Percentiles rank a stretch among this genome's conserved stretches.
These are phyloP conservation scores for Fusarium sp. DNA, from an alignment of 2,329 filamentous ascomycete genomes.

Conservation along the genomic window DNA sequence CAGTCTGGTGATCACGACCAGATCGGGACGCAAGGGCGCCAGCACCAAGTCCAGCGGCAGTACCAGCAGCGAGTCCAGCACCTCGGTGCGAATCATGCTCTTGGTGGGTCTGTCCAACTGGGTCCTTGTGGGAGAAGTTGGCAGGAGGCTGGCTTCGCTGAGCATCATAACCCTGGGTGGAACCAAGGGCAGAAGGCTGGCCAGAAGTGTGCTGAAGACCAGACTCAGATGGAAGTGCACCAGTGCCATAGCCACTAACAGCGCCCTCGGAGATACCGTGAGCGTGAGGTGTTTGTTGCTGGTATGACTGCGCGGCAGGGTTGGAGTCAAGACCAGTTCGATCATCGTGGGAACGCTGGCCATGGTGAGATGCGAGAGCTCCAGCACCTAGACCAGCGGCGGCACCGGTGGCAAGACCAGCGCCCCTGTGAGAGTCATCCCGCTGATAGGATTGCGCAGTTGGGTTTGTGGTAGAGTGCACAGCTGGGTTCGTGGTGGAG, in stretches of 20 bases:
- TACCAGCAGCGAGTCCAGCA: conserved; percentile 1
- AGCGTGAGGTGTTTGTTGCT: not conserved
- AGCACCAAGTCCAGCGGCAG: conserved; percentile 6
- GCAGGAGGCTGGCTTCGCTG: not conserved
- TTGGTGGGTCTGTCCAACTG: conserved; percentile 1
- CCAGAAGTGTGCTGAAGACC: not conserved
- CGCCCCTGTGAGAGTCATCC: not conserved
- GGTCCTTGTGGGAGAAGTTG: conserved; percentile 23
- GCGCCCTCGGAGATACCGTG: not conserved
- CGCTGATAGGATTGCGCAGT: not conserved
- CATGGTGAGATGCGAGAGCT: conserved; percentile 14
- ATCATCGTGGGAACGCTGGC: not conserved
- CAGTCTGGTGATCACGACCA: not conserved
- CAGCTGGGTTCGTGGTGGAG: not conserved
- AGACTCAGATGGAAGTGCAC: not conserved
- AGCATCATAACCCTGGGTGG: not conserved
- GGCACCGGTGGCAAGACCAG: not conserved
- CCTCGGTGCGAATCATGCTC: conserved; percentile 20
- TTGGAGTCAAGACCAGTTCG: not conserved
- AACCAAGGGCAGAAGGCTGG: not conserved
- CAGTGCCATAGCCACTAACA: not conserved
- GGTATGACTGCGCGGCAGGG: not conserved
- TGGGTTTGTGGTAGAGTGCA: too few relatives aligned
- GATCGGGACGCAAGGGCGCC: not conserved
- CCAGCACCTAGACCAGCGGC: conserved; percentile 19